phyloP scores from a whole-genome alignment of 1,284 basidiomycete species.

The Sutorius eximius region DNA sequence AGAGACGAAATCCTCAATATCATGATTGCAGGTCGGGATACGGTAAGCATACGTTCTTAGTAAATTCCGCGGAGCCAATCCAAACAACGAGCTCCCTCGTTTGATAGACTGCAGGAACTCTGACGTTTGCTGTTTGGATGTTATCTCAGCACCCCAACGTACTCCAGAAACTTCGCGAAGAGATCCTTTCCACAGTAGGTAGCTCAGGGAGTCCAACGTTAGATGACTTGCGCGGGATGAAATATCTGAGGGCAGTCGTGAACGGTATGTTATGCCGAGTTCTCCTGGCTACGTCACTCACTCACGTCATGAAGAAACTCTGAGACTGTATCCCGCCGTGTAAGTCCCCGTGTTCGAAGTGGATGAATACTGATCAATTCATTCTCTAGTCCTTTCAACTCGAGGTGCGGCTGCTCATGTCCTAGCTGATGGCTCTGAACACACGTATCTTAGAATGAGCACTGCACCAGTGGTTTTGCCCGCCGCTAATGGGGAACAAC shows the following conservation, averaged over 20 bases:
- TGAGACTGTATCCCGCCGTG: conserved; percentile 65
- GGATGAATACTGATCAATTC: conserved; percentile 4
- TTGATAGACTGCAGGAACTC: conserved; percentile 48
- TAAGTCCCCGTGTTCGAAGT: conserved; percentile 31
- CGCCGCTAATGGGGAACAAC: conserved; percentile 31
- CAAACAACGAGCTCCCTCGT: neutral
- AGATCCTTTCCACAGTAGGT: conserved; percentile 52
- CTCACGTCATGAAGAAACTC: conserved; percentile 44
- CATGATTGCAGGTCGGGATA: conserved; percentile 52
- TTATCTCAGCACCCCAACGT: conserved; percentile 52
- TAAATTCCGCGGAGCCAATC: neutral
- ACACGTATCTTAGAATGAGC: conserved; percentile 37
- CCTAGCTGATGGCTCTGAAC: neutral
- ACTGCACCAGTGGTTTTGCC: conserved; percentile 46
- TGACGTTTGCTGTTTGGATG: conserved; percentile 57
- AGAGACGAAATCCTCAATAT: conserved; percentile 53
- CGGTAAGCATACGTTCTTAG: conserved; percentile 32
- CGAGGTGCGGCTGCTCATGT: conserved; percentile 18
- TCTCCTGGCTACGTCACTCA: neutral
- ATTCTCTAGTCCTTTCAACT: conserved; percentile 36
- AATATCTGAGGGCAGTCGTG: conserved; percentile 57
- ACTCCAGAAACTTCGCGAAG: conserved; percentile 49
- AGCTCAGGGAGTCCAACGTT: conserved; percentile 44
- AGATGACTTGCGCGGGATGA: conserved; percentile 58
- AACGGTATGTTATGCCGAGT: conserved; percentile 44